Percentiles rank a stretch among this genome's conserved stretches.
These are phyloP conservation scores for Coemansia sp. DNA, from an alignment of 192 early-diverging fungal genomes.

Conservation along the genomic window DNA sequence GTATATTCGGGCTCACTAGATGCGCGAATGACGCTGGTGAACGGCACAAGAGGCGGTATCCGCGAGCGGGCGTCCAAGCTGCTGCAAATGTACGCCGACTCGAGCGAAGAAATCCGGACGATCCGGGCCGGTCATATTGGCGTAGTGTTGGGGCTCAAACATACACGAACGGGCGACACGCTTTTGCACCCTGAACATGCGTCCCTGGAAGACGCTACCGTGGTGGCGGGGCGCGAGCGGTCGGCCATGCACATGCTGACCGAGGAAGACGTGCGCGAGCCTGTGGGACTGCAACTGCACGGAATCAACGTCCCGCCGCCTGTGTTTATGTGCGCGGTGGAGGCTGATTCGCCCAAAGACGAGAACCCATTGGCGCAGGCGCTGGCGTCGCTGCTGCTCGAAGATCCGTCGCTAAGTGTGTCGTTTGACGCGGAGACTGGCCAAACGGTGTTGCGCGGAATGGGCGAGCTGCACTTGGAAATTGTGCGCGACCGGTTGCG, in stretches of 20 bases:
- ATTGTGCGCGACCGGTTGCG: constrained; percentile 81
- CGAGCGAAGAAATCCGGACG: constrained; percentile 75
- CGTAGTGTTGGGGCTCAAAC: constrained; percentile 78
- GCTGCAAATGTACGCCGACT: constrained; percentile 89
- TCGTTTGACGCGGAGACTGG: constrained; percentile 79
- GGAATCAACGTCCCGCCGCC: constrained; percentile 81
- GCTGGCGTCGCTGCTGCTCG: constrained; percentile 69
- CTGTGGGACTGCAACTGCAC: constrained; percentile 59
- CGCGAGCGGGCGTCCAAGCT: constrained; percentile 83
- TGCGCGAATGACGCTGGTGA: constrained; percentile 67
- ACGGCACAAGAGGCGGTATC: constrained; percentile 58
- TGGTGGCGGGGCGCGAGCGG: background rate
- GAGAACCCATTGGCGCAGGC: constrained; percentile 72
- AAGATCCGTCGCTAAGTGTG: constrained; percentile 85
- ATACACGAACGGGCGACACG: constrained; percentile 85
- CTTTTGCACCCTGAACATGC: constrained; percentile 62
- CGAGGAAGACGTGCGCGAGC: constrained; percentile 1
- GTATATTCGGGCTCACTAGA: constrained; percentile 80
- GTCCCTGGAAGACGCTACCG: constrained; percentile 3
- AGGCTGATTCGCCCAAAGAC: constrained; percentile 74
- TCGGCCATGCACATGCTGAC: constrained; percentile 9
- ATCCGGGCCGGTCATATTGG: constrained; percentile 81
- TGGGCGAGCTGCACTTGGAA: constrained; percentile 95
- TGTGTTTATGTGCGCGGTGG: constrained; percentile 79
- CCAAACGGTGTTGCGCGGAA: constrained; percentile 83